A percentile compares a stretch with the other conserved stretches of the same genome.
Evolutionary conservation across 2,329 filamentous ascomycete genomes (phyloP).

Genomic region (Dothiorella sarmentorum): DNA sequence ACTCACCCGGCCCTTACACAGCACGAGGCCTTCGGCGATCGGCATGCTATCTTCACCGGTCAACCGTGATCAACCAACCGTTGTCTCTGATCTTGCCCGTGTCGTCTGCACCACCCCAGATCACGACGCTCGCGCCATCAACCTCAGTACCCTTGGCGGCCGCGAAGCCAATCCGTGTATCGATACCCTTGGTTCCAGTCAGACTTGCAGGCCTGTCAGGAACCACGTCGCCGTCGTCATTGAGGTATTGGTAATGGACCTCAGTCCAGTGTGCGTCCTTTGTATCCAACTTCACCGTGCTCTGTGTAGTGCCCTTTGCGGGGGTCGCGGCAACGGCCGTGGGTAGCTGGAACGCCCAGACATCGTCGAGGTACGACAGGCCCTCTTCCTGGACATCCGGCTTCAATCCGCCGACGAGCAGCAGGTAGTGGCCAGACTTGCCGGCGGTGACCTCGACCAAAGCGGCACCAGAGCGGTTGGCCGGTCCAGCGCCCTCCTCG

Average conservation of each 20-base stretch:
- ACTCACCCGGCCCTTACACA: neutral
- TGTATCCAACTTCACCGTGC: slow-evolving; percentile 45
- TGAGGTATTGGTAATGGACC: slow-evolving; percentile 45
- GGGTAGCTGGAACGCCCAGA: slow-evolving; percentile 54
- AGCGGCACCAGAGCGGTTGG: slow-evolving; percentile 42
- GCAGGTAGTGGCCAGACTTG: slow-evolving; percentile 51
- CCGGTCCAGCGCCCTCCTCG: slow-evolving; percentile 36
- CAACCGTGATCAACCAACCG: slow-evolving; percentile 42
- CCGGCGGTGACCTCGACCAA: slow-evolving; percentile 50
- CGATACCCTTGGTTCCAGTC: slow-evolving; percentile 37
- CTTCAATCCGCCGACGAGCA: slow-evolving; percentile 48
- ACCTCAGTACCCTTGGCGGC: slow-evolving; percentile 42
- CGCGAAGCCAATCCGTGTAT: slow-evolving; percentile 41
- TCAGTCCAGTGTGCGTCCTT: slow-evolving; percentile 51
- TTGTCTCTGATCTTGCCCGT: slow-evolving; percentile 41
- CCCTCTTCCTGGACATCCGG: slow-evolving; percentile 18
- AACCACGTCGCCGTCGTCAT: slow-evolving; percentile 43
- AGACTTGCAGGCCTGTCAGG: slow-evolving; percentile 37
- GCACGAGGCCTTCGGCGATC: neutral
- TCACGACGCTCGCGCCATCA: slow-evolving; percentile 46
- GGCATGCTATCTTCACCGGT: neutral
- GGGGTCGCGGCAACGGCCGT: slow-evolving; percentile 45
- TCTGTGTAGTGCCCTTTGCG: slow-evolving; percentile 50
- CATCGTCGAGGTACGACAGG: slow-evolving; percentile 35
- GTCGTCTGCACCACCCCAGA: slow-evolving; percentile 53